Conservation (phyloP, 2,329 filamentous ascomycete species). For the Alternaria infectoria region DNA sequence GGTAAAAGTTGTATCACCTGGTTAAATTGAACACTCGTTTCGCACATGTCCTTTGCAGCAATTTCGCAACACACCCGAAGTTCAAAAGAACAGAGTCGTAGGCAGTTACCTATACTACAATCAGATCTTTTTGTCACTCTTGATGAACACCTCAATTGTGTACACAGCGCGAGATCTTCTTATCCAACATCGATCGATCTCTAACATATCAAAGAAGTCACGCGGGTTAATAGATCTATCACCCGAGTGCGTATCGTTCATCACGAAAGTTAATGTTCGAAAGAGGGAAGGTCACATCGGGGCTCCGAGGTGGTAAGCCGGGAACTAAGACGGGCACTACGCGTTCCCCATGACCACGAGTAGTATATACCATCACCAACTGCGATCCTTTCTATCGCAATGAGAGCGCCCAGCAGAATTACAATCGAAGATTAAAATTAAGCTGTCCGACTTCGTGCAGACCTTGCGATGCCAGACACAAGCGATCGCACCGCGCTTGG, state of each 20-base stretch:
- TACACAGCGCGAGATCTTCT: not conserved
- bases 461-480: not conserved
- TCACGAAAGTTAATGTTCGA: not conserved
- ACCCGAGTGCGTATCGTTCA: not conserved
- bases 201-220: not conserved
- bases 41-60: not conserved
- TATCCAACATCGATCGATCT: not conserved
- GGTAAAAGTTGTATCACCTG: not conserved
- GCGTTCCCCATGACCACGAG: not conserved
- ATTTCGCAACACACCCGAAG: not conserved
- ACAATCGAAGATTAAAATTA: too few relatives aligned
- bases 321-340: not conserved
- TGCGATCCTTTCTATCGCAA: not conserved
- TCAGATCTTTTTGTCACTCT: not conserved
- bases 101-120: not conserved
- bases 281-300: not conserved
- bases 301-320: not conserved
- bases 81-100: not conserved
- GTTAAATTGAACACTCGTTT: too few relatives aligned
- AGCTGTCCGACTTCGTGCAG: too few relatives aligned
- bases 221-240: not conserved
- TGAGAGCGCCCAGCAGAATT: not conserved
- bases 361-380: not conserved
- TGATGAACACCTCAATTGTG: not conserved
- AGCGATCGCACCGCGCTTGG: not conserved